Base-by-base conservation (phyloP, 306 rosid genomes). In the Casuarina glauca region DNA sequence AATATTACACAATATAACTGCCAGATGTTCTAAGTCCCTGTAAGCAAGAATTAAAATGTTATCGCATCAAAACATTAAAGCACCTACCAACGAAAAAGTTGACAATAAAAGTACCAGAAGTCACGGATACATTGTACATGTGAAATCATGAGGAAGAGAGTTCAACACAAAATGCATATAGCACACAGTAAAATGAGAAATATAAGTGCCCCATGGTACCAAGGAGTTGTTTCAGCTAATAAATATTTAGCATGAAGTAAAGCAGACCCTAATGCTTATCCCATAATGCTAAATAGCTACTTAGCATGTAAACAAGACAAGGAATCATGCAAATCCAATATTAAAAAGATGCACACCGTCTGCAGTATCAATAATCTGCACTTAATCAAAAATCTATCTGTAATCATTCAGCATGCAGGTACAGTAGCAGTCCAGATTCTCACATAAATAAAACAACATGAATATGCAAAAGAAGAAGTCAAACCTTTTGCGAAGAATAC, bases 21-120 rank as follows among this genome's bases (percentile, higher is more conserved):
- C 91, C 77, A 94, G 88, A 83, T 86, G 90, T 90, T 89, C 97
- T 70, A 87, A 83, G 84, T 94, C 98, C 93, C 98, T 94, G n/a
- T n/a, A n/a, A n/a, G 17, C 74, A 77, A 73, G 63, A 86, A 75
- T 55, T 43, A 79, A 69, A 73, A n/a, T n/a, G n/a, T n/a, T n/a
- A n/a, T n/a, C n/a, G 55, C 54, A 73, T 38, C 62, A 62, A 63
- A 74, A 70, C 74, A 86, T 19, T 19, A 48, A n/a, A n/a, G n/a
- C n/a, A n/a, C n/a, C 50, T 79, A 81, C 2, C 41, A 75, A 38
- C 15, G 26, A 43, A 58, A 49, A 49, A 54, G 64, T 64, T 67
- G 49, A 77, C 41, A 39, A 43, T 12, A 7, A 75, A 46, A n/a
- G 15, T 55, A 66, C 48, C 54, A 75, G 26, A 50, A 57, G 32